Evolutionary conservation across 2,329 filamentous ascomycete species (phyloP), one percentile per base, ranked within the genome.

Genomic region (Apiospora aurea): DNA sequence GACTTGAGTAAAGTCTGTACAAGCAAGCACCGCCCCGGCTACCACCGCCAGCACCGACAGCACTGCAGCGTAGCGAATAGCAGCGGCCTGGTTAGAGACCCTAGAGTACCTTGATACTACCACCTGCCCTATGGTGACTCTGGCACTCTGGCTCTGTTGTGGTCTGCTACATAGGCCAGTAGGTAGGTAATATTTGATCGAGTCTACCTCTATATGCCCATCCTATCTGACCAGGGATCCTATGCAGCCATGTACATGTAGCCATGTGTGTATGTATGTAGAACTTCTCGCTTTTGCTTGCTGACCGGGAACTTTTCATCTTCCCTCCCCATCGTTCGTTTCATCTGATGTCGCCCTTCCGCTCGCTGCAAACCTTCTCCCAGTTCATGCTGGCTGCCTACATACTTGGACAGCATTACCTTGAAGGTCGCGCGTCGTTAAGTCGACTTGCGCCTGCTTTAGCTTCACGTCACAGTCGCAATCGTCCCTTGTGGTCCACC

Each of bases 271-370:
- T 47, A 47, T 21, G 13, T 38, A 21, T 26, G 24, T 51, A 51
- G 49, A 11, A 51, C 51, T 29, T 53, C 24, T 29, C 51, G 8
- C 11, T 57, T 24, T 21, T 57, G 51, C 34, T 34, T 57, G 26
- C 57, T 34, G 21, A n/a, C 57, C 34, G 34, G 57, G 41, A 64
- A n/a, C 57, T n/a, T 64, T 18, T 11, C 57, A 64, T 64, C 57
- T 14, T 24, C 57, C 21, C 18, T 18, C 8, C 26, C 51, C 26
- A 41, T 64, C 57, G 57, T 64, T 64, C 57, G 34, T 64, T 64
- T 64, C 57, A n/a, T 64, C 34, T 64, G 57, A 64, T 41, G 18
- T 64, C 57, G 21, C 57, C 57, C 57, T 64, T 21, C 57, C 57
- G 57, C 34, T 64, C 57, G 57, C 57, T 64, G 57, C 34, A 64